Base-by-base conservation (phyloP, 305 asterid species). In the Lippia alba region DNA sequence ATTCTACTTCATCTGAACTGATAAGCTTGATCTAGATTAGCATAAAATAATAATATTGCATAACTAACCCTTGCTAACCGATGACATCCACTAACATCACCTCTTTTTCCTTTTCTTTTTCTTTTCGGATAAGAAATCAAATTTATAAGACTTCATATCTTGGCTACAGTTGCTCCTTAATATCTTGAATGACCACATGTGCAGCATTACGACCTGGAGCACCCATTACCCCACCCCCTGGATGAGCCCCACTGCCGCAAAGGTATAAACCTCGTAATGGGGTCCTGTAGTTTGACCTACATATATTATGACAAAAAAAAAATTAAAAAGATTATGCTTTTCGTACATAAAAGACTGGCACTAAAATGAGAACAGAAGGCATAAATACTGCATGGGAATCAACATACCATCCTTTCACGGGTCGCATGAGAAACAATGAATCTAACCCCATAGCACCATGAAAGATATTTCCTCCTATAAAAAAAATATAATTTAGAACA, bases 161-260 rank as follows among this genome's bases (percentile, higher is more conserved):
- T 24, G 30, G 2, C 30, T 24, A 24, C 30, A 24, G 30, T 24
- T 24, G 30, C 30, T 77, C 81, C 80, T 89, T 86, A n/a, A 89
- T 62, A 76, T 94, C 97, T 72, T 84, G 88, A 79, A 89, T 79
- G 41, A 84, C 98, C 39, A 77, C 91, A 8, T 53, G 81, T 1
- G 99, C 97, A 56, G 96, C 92, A 50, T 89, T 89, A 49, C 96
- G 97, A 4, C 99, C 99, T 0, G 99, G 93, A 56, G 96, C 94
- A 12, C 94, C 99, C 97, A 91, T 94, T 24, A 94, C 99, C 0
- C 97, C 99, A 1, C 99, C 99, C 49, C 97, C 97, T 1, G 99
- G 99, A 80, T 94, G 99, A 14, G 96, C 81, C 39, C 98, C 97
- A 49, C 98, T 94, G 12, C 98, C 98, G 55, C 98, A 91, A 70